These are phyloP conservation scores for Talaromyces proteolyticus DNA, from an alignment of 495 filamentous ascomycete genomes.

Conservation along the genomic window DNA sequence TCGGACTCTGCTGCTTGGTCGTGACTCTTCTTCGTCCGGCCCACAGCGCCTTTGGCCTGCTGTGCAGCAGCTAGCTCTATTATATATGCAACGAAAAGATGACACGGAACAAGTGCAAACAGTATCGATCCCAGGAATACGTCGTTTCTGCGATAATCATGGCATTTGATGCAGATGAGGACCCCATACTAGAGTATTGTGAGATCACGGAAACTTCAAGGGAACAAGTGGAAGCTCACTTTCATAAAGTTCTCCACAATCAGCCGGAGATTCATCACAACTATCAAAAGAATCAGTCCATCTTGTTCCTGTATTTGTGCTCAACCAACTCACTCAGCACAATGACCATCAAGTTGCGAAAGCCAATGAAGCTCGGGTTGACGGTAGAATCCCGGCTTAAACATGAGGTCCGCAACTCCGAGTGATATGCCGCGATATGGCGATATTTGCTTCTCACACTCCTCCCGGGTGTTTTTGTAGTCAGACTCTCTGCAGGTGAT, in stretches of 20 bases:
- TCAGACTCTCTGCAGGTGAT: neutral
- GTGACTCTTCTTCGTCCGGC: slow-evolving; percentile 51
- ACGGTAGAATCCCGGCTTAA: slow-evolving; percentile 73
- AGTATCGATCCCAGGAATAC: slow-evolving; percentile 67
- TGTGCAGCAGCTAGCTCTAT: slow-evolving; percentile 77
- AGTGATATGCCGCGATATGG: slow-evolving; percentile 84
- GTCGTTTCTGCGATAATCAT: slow-evolving; percentile 80
- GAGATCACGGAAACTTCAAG: neutral
- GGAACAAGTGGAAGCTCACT: slow-evolving; percentile 35
- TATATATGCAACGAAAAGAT: slow-evolving; percentile 81
- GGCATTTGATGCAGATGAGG: slow-evolving; percentile 84
- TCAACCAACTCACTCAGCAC: slow-evolving; percentile 59
- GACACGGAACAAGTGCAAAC: slow-evolving; percentile 80
- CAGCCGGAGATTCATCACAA: slow-evolving; percentile 87
- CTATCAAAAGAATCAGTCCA: slow-evolving; percentile 30
- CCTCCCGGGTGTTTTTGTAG: neutral
- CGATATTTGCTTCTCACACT: slow-evolving; percentile 60
- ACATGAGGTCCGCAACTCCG: slow-evolving; percentile 62
- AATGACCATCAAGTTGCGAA: slow-evolving; percentile 93
- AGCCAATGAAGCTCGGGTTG: slow-evolving; percentile 82
- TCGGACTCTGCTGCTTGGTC: slow-evolving; percentile 47
- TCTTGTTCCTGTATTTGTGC: slow-evolving; percentile 6
- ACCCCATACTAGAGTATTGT: slow-evolving; percentile 68
- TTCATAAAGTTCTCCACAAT: slow-evolving; percentile 98
- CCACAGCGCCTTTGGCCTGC: slow-evolving; percentile 63